Evolutionary conservation across 2,329 filamentous ascomycete genomes (phyloP).

Genomic region (Fusarium continuum): DNA sequence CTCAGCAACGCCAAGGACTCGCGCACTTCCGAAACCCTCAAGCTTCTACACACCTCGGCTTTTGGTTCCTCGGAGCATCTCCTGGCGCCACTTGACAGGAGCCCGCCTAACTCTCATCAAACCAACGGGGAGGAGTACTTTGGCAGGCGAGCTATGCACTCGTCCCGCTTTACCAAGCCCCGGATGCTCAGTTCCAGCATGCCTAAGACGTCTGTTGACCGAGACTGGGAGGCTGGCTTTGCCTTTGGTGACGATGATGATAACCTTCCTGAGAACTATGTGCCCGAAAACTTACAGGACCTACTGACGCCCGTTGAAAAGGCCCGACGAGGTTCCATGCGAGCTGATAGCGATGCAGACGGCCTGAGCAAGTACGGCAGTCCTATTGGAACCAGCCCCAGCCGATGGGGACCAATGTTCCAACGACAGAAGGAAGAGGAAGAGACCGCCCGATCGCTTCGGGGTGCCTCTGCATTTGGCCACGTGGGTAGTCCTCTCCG

Average conservation of each 20-base stretch:
- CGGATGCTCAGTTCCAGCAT: conserved; percentile 74
- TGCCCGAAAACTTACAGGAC: conserved; percentile 77
- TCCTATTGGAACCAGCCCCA: conserved; percentile 66
- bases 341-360: conserved; percentile 63
- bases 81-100: conserved; percentile 56
- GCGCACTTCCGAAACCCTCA: conserved; percentile 70
- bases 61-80: conserved; percentile 74
- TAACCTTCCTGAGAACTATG: conserved; percentile 61
- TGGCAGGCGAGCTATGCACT: conserved; percentile 76
- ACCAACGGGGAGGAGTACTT: conserved; percentile 67
- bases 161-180: conserved; percentile 73
- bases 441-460: conserved; percentile 51
- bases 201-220: conserved; percentile 70
- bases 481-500: conserved; percentile 73
- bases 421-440: conserved; percentile 69
- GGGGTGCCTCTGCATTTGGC: conserved; percentile 65
- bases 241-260: conserved; percentile 82
- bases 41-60: conserved; percentile 71
- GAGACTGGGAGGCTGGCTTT: conserved; percentile 74
- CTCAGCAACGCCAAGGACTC: conserved; percentile 69
- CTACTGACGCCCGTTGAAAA: conserved; percentile 74
- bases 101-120: conserved; percentile 63
- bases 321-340: conserved; percentile 68
- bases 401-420: conserved; percentile 69
- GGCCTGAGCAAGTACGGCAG: conserved; percentile 68